These are phyloP conservation scores for Myochromella boudieri DNA, from an alignment of 768 basidiomycete species.

Conservation along the genomic window DNA sequence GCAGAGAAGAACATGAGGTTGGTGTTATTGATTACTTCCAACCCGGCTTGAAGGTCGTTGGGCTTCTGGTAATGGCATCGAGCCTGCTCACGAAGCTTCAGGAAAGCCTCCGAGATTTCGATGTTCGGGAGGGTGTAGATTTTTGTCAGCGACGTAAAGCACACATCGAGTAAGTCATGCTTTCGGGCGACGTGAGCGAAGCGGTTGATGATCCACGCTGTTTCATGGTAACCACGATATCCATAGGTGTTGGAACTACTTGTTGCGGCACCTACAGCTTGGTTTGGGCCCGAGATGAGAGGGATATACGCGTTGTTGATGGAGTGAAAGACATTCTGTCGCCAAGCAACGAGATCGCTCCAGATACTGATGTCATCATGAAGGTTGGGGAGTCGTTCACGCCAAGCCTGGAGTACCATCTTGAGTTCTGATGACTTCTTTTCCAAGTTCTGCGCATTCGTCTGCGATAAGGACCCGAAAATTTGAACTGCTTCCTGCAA, in stretches of 20 bases:
- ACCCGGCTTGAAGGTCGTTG: constrained; percentile 87
- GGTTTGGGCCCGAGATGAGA: constrained; percentile 64
- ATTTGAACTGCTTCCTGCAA: constrained; percentile 95
- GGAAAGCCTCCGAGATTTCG: constrained; percentile 98
- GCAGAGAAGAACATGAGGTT: constrained; percentile 97
- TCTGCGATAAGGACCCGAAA: constrained; percentile 85
- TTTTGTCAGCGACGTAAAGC: constrained; percentile 91
- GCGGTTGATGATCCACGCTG: constrained; percentile 99
- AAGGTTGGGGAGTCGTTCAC: constrained; percentile 92
- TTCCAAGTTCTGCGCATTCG: constrained; percentile 86
- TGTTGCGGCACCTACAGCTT: constrained; percentile 47
- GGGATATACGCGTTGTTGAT: constrained; percentile 97
- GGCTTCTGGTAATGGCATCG: constrained; percentile 97
- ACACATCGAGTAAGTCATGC: constrained; percentile 94
- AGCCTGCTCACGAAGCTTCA: constrained; percentile 97
- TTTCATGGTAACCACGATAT: constrained; percentile 97
- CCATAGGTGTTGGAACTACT: constrained; percentile 79
- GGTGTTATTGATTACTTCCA: constrained; percentile 99
- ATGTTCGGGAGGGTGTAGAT: constrained; percentile 99
- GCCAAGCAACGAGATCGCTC: constrained; percentile 99
- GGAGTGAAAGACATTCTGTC: constrained; percentile 96
- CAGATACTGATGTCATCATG: constrained; percentile 98
- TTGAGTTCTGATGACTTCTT: constrained; percentile 95
- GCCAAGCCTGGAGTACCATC: constrained; percentile 95
- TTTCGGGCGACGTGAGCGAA: constrained; percentile 98